A percentile compares a stretch with the other conserved stretches of the same genome.
Conservation (phyloP, 1,284 basidiomycete genomes). For the Microstroma glucosiphilum region DNA sequence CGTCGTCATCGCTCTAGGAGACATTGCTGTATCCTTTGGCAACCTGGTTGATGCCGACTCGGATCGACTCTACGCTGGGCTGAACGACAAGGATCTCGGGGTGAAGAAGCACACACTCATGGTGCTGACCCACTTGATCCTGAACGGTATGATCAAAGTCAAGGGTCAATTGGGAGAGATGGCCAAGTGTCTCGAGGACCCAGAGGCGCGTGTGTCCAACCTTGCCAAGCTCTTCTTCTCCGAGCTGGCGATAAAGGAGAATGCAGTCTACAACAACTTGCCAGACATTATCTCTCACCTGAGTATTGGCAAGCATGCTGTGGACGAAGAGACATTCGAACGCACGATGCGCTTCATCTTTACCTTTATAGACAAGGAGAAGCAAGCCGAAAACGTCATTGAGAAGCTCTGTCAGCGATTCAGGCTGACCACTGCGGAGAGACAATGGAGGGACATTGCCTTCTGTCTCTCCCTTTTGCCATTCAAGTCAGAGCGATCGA, state of each 20-base stretch:
- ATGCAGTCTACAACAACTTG: conserved; percentile 97
- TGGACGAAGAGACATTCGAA: conserved; percentile 85
- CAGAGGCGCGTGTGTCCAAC: conserved; percentile 80
- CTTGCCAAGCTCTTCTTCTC: conserved; percentile 95
- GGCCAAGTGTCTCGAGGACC: conserved; percentile 96
- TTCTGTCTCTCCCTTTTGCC: conserved; percentile 89
- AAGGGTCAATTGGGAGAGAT: conserved; percentile 98
- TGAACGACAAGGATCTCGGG: conserved; percentile 74
- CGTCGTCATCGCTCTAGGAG: conserved; percentile 92
- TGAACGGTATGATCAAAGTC: conserved; percentile 99
- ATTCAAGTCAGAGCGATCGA: conserved; percentile 90
- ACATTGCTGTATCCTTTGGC: conserved; percentile 93
- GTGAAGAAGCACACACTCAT: conserved; percentile 99
- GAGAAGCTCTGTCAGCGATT: conserved; percentile 58
- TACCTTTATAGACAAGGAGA: conserved; percentile 83
- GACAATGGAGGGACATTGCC: conserved; percentile 96
- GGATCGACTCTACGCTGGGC: conserved; percentile 85
- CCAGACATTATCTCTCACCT: conserved; percentile 65
- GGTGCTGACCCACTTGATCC: conserved; percentile 93
- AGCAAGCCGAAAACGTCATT: conserved; percentile 49
- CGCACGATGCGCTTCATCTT: conserved; percentile 94
- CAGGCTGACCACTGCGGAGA: conserved; percentile 74
- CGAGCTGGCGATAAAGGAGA: conserved; percentile 90
- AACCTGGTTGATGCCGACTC: conserved; percentile 95
- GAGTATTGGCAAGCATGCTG: conserved; percentile 84